phyloP scores from a whole-genome alignment of 176 grass and related monocot species.

The Bonia amplexicaulis region DNA sequence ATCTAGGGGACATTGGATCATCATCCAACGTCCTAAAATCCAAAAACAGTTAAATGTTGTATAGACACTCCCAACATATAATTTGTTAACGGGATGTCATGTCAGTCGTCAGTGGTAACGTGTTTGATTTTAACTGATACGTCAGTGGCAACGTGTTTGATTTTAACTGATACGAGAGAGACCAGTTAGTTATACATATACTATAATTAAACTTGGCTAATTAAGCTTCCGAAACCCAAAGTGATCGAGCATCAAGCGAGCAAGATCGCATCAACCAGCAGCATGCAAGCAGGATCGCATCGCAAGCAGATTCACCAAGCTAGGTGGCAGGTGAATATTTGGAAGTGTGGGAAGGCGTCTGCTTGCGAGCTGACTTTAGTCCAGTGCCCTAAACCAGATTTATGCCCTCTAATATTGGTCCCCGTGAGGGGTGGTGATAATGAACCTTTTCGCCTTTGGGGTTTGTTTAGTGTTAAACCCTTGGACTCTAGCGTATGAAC shows the following conservation, averaged over 20 bases:
- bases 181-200: neutral
- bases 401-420: slow-evolving; percentile 24
- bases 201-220: neutral
- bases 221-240: slow-evolving; percentile 11
- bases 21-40: too few relatives aligned
- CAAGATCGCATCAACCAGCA: slow-evolving; percentile 26
- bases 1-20: too few relatives aligned
- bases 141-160: slow-evolving; percentile 15
- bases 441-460: slow-evolving; percentile 42
- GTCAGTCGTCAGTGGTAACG: slow-evolving; percentile 8
- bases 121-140: neutral
- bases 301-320: neutral
- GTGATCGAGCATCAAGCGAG: too few relatives aligned
- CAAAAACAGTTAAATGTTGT: too few relatives aligned
- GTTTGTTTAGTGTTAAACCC: slow-evolving; percentile 45
- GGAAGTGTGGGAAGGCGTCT: slow-evolving; percentile 67
- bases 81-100: neutral
- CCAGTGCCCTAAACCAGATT: slow-evolving; percentile 28
- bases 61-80: too few relatives aligned
- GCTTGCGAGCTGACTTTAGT: slow-evolving; percentile 93
- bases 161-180: neutral
- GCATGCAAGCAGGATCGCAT: slow-evolving; percentile 8
- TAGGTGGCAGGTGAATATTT: slow-evolving; percentile 81
- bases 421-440: slow-evolving; percentile 26
- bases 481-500: slow-evolving; percentile 91